These are phyloP conservation scores for Adiantum capillusveneris DNA, from an alignment of 75 land plant genomes.

Conservation along the genomic window DNA sequence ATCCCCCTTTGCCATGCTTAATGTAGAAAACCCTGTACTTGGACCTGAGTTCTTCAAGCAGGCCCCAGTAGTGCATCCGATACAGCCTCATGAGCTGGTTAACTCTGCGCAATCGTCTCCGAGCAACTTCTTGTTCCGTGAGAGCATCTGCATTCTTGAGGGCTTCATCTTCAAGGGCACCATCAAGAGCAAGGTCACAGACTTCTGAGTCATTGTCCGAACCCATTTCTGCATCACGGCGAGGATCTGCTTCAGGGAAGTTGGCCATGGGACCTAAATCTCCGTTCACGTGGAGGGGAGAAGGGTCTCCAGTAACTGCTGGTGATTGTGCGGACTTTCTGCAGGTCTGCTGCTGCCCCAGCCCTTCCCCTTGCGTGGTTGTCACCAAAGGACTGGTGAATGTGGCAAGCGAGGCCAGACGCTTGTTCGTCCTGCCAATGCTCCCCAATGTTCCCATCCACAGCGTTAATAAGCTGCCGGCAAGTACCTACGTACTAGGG, in stretches of 20 bases:
- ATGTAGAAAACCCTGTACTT: constrained; percentile 58
- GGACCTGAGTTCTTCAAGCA: constrained; percentile 55
- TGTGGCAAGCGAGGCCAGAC: too few species aligned
- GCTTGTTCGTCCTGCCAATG: too few species aligned
- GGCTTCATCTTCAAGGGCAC: constrained; percentile 20
- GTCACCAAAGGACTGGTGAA: too few species aligned
- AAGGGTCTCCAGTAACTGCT: too few species aligned
- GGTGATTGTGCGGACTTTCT: too few species aligned
- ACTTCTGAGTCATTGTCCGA: constrained; percentile 15
- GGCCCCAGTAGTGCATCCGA: constrained; percentile 56
- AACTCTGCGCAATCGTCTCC: constrained; percentile 34
- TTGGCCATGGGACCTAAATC: neutral
- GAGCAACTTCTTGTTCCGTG: constrained; percentile 36
- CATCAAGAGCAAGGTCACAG: constrained; percentile 14
- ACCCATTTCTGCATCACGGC: constrained; percentile 3
- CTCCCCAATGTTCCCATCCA: too few species aligned
- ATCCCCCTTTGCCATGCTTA: constrained; percentile 62
- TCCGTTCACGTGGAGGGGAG: too few species aligned
- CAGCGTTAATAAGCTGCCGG: too few species aligned
- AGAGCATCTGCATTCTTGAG: constrained; percentile 18
- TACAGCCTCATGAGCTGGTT: constrained; percentile 46
- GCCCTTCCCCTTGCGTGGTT: too few species aligned
- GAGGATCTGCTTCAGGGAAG: constrained; percentile 11
- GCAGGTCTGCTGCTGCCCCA: too few species aligned
- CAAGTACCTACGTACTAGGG: too few species aligned